These are phyloP conservation scores for Acrocalymma vagum DNA, from an alignment of 2,329 filamentous ascomycete genomes.

Conservation along the genomic window DNA sequence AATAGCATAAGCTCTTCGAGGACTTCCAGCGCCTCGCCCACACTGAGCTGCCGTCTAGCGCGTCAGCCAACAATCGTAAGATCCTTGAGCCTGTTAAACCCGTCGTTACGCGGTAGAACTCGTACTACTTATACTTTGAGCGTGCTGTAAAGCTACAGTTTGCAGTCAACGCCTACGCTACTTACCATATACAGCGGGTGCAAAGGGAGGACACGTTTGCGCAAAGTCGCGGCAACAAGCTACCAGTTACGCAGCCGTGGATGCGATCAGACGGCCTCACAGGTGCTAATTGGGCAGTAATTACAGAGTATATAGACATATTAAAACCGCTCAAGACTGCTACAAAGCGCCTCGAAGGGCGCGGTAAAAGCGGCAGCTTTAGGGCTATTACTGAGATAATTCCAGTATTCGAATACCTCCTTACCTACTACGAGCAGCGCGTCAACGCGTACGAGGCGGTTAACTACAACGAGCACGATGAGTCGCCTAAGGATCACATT, in stretches of 20 bases:
- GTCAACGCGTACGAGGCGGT: background rate
- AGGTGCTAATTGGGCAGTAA: slow-evolving; percentile 2
- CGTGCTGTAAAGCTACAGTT: slow-evolving; percentile 1
- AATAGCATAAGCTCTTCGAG: slow-evolving; percentile 4
- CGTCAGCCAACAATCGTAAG: background rate
- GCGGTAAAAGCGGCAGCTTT: slow-evolving; percentile 2
- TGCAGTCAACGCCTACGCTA: slow-evolving; percentile 2
- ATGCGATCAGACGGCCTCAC: slow-evolving; percentile 6
- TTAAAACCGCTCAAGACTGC: slow-evolving; percentile 2
- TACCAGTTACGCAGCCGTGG: background rate
- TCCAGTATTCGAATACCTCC: slow-evolving; percentile 4
- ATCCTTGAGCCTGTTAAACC: slow-evolving; percentile 6
- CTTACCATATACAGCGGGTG: slow-evolving; percentile 1
- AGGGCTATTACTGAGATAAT: slow-evolving; percentile 2
- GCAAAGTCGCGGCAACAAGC: background rate
- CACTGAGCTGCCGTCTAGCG: background rate
- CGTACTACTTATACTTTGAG: slow-evolving; percentile 2
- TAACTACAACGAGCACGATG: background rate
- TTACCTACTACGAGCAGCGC: background rate
- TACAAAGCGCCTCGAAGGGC: slow-evolving; percentile 8
- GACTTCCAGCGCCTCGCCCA: background rate
- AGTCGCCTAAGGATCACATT: slow-evolving; percentile 8
- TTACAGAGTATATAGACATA: slow-evolving; percentile 6
- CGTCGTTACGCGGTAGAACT: slow-evolving; percentile 5
- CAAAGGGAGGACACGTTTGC: background rate